A percentile compares a stretch with the other conserved stretches of the same genome.
Evolutionary conservation across 2,329 filamentous ascomycete species (phyloP).

Genomic region (Metarhizium anisopliae): DNA sequence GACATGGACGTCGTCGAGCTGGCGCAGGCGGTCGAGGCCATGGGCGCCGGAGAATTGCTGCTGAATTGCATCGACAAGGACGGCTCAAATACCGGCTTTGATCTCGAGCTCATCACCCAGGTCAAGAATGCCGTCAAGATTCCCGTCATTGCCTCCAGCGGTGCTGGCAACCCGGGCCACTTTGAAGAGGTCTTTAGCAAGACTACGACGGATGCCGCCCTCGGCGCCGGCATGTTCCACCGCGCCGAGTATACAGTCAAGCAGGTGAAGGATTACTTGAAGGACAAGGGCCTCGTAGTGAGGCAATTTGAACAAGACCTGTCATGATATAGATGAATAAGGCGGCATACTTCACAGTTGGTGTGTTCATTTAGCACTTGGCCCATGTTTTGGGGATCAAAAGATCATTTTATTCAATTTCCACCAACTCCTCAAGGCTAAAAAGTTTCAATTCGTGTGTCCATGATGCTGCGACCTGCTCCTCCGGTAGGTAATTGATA

Average conservation of each 20-base stretch:
- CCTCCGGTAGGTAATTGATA: neutral
- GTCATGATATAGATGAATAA: slow-evolving; percentile 12
- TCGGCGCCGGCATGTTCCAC: slow-evolving; percentile 98
- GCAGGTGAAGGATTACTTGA: slow-evolving; percentile 82
- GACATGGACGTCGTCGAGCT: slow-evolving; percentile 90
- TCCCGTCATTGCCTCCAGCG: slow-evolving; percentile 90
- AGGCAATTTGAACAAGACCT: slow-evolving; percentile 61
- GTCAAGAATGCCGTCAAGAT: slow-evolving; percentile 85
- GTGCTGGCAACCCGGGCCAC: slow-evolving; percentile 78
- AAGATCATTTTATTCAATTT: neutral
- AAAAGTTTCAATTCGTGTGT: neutral
- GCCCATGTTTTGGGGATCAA: neutral
- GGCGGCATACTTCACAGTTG: neutral
- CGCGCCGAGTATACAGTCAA: slow-evolving; percentile 88
- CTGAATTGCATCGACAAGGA: slow-evolving; percentile 98
- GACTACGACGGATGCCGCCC: slow-evolving; percentile 81
- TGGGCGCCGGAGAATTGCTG: slow-evolving; percentile 90
- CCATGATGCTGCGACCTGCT: neutral
- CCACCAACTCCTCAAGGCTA: neutral
- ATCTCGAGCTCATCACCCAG: slow-evolving; percentile 80
- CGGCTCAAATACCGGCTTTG: slow-evolving; percentile 89
- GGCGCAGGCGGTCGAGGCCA: slow-evolving; percentile 80
- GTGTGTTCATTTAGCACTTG: neutral
- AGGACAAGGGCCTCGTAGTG: slow-evolving; percentile 64
- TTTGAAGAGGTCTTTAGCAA: slow-evolving; percentile 84